phyloP scores from a whole-genome alignment of 1,139 yeast genomes.

The Nematodospora anomalae region DNA sequence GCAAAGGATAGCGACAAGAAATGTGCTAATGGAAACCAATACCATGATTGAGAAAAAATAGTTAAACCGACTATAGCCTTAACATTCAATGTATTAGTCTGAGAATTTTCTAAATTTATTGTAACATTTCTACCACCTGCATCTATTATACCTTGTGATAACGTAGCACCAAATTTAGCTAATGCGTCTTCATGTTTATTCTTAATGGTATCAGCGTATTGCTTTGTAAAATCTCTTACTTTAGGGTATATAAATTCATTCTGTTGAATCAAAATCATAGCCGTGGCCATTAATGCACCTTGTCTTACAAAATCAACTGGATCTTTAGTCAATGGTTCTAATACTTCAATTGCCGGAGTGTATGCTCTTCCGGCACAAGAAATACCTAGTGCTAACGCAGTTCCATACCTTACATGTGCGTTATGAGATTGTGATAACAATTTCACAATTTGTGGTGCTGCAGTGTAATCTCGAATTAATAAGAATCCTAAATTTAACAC shows the following conservation, averaged over 20 bases:
- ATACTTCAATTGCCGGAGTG: constrained; percentile 84
- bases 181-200: constrained; percentile 95
- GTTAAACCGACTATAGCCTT: constrained; percentile 92
- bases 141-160: constrained; percentile 96
- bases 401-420: constrained; percentile 98
- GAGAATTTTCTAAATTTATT: constrained; percentile 83
- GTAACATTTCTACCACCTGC: constrained; percentile 99
- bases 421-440: constrained; percentile 91
- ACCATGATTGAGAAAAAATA: constrained; percentile 92
- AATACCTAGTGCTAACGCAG: constrained; percentile 95
- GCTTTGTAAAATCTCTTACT: constrained; percentile 73
- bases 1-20: constrained; percentile 88
- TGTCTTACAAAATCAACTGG: constrained; percentile 97
- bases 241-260: constrained; percentile 83
- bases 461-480: constrained; percentile 83
- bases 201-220: constrained; percentile 70
- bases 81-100: constrained; percentile 86
- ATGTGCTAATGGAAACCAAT: constrained; percentile 97
- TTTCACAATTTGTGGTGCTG: constrained; percentile 94
- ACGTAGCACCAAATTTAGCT: constrained; percentile 96
- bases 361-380: constrained; percentile 95
- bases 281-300: constrained; percentile 90
- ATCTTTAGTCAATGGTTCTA: constrained; percentile 91
- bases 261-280: constrained; percentile 93
- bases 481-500: constrained; percentile 94